A percentile compares a stretch with the other conserved stretches of the same genome.
These are phyloP conservation scores for Rutstroemia sp. DNA, from an alignment of 2,329 filamentous ascomycete genomes.

Conservation along the genomic window DNA sequence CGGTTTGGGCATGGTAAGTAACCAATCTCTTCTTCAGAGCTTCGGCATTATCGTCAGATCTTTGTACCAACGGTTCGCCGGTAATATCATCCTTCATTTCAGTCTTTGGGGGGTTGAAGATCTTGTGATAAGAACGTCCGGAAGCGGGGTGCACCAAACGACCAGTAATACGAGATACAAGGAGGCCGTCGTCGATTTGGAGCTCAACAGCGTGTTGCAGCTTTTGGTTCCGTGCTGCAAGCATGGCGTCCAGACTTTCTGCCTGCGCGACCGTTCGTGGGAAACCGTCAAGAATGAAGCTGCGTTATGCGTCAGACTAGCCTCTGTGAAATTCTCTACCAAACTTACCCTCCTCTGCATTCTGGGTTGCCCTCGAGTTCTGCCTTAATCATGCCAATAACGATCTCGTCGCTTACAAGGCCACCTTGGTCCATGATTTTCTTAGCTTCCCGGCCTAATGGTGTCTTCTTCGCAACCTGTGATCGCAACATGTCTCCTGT, in stretches of 20 bases:
- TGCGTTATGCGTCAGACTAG: conserved; percentile 33
- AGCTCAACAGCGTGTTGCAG: conserved; percentile 95
- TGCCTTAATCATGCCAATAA: conserved; percentile 99
- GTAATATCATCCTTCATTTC: conserved; percentile 94
- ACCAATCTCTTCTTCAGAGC: conserved; percentile 89
- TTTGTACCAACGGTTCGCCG: conserved; percentile 92
- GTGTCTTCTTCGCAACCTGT: conserved; percentile 95
- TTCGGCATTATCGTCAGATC: conserved; percentile 93
- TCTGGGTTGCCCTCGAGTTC: conserved; percentile 91
- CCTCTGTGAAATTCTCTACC: conserved; percentile 1
- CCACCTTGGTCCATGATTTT: conserved; percentile 99
- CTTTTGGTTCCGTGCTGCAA: conserved; percentile 66
- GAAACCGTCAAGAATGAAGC: conserved; percentile 98
- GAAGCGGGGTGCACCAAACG: conserved; percentile 93
- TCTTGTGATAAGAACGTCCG: conserved; percentile 93
- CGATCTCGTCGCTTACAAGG: conserved; percentile 96
- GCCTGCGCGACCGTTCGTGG: conserved; percentile 94
- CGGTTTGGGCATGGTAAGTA: conserved; percentile 92
- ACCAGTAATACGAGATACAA: conserved; percentile 93
- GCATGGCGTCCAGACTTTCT: conserved; percentile 90
- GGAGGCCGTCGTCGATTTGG: conserved; percentile 88
- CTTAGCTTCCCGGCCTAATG: conserved; percentile 91
- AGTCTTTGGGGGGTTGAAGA: conserved; percentile 96
- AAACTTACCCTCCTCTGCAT: conserved; percentile 85
- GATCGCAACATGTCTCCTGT: conserved; percentile 99